Evolutionary conservation across 73 alveolate species (phyloP).

Genomic region (Paramecium primaurelia): DNA sequence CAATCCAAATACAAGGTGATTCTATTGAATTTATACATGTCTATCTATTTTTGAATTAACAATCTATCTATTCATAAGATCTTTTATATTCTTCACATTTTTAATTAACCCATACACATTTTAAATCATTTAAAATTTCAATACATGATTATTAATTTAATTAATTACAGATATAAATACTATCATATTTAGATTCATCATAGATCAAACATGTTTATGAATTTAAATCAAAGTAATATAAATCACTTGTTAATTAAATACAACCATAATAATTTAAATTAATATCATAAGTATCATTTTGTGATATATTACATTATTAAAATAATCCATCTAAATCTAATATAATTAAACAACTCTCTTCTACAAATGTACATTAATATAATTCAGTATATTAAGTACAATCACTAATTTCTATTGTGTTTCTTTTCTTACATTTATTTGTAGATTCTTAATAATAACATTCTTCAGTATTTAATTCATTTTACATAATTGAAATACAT

Average conservation of each 20-base stretch:
- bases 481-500: background rate
- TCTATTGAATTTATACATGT: background rate
- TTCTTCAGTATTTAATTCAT: background rate
- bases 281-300: background rate
- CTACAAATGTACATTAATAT: background rate
- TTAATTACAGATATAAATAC: background rate
- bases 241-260: background rate
- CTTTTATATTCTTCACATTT: background rate
- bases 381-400: background rate
- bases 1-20: background rate
- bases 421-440: background rate
- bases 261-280: background rate
- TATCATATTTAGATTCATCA: background rate
- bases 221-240: background rate
- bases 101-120: background rate
- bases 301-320: background rate
- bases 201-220: background rate
- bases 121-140: background rate
- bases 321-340: background rate
- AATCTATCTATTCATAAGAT: background rate
- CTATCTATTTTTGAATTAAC: background rate
- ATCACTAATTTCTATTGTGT: background rate
- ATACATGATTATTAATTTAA: background rate
- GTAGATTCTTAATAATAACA: background rate
- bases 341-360: background rate